phyloP scores from a whole-genome alignment of 345 rosid species.

The Brassica incana region DNA sequence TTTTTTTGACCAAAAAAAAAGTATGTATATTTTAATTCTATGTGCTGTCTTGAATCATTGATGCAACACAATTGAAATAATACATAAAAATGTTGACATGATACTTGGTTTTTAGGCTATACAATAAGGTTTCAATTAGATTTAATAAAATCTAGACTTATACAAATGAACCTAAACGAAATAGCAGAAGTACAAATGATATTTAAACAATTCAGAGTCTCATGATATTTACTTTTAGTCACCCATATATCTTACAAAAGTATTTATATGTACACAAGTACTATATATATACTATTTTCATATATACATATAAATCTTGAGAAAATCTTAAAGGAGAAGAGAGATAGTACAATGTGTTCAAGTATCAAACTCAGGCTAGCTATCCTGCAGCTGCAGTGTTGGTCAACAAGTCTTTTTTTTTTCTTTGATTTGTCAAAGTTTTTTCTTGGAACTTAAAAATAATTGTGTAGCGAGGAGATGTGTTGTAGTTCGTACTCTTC shows the following conservation, averaged over 20 bases:
- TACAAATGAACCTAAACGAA: neutral
- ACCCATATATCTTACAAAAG: neutral
- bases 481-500: constrained; percentile 29
- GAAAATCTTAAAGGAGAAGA: constrained; percentile 20
- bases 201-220: constrained; percentile 8
- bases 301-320: constrained; percentile 9
- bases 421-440: neutral
- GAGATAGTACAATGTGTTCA: constrained; percentile 22
- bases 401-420: constrained; percentile 35
- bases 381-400: constrained; percentile 32
- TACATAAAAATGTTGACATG: neutral
- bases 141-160: neutral
- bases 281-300: neutral
- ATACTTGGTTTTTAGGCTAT: neutral
- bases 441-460: constrained; percentile 34
- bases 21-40: neutral
- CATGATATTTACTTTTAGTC: constrained; percentile 8
- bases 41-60: neutral
- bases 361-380: constrained; percentile 29
- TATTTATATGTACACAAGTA: constrained; percentile 13
- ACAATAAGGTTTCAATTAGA: neutral
- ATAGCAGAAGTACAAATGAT: constrained; percentile 5
- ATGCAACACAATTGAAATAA: neutral
- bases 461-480: constrained; percentile 26
- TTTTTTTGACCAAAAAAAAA: too few species aligned